phyloP scores from a whole-genome alignment of 371 early-diverging fungal genomes.

The Vairimorpha necatrix region DNA sequence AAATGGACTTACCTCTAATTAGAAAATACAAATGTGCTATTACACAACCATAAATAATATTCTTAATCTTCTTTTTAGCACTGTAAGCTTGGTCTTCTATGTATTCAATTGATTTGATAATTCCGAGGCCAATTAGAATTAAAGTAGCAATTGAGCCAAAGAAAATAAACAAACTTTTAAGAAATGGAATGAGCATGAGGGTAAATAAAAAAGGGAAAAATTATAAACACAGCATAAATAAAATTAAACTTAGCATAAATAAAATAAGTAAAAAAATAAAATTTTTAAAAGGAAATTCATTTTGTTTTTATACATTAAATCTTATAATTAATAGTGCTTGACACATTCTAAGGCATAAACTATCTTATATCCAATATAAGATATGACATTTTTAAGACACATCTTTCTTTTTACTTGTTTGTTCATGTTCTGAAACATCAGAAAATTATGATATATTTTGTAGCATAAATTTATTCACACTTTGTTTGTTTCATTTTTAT shows the following conservation, averaged over 20 bases:
- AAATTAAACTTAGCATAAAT: no score
- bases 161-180: conserved; percentile 32
- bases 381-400: no score
- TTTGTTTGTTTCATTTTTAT: neutral
- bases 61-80: conserved; percentile 60
- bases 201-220: neutral
- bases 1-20: conserved; percentile 55
- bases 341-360: no score
- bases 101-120: conserved; percentile 60
- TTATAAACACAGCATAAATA: neutral
- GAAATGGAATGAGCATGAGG: conserved; percentile 23
- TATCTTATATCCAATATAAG: no score
- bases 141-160: conserved; percentile 41
- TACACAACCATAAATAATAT: conserved; percentile 48
- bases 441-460: neutral
- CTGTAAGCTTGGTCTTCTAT: conserved; percentile 64
- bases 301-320: no score
- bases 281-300: no score
- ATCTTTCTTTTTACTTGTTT: no score
- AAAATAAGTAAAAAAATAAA: neutral
- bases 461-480: neutral
- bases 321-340: no score
- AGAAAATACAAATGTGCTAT: conserved; percentile 55
- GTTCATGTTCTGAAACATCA: neutral
- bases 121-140: conserved; percentile 51